Evolutionary conservation across 768 basidiomycete species (phyloP), one percentile per base, ranked within the genome.

Genomic region (Daedaleopsis sinensis): DNA sequence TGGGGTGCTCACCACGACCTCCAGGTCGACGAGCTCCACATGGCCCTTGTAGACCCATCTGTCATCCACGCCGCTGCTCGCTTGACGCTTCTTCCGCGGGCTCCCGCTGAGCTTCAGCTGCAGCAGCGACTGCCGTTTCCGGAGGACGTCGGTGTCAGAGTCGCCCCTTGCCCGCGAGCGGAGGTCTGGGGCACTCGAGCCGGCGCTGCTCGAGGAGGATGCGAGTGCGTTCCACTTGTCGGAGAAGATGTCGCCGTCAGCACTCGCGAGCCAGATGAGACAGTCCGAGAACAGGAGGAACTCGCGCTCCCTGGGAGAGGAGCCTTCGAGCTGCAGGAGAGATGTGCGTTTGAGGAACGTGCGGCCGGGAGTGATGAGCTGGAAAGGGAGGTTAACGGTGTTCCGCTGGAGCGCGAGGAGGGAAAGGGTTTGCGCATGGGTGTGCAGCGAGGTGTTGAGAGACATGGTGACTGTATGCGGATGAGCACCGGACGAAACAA

Each of bases 261-360:
- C 84, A 47, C 74, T 78, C 18, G 85, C 84, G 21, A 94, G 79
- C 91, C 91, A 93, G 38, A 95, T 67, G 37, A 96, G 73, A 65
- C 86, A 87, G 73, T 96, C 94, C 15, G 88, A 90, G 71, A 95
- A 92, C 0, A 96, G 80, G 11, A 95, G 76, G 70, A 95, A 91
- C 64, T 91, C 88, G 38, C 88, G 80, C 59, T 84, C 81, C 53
- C 83, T 72, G 15, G 84, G 79, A 47, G 74, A 72, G 4, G 79
- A 81, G 63, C 81, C 82, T 68, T 85, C 85, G 52, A 81, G 73
- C 67, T 89, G 86, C 16, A 86, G 69, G 6, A 93, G 77, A 1
- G 80, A 65, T 0, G 88, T 89, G 13, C 90, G 84, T 58, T 86
- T 88, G 48, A 96, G 73, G 46, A 96, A 82, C 0, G 78, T 82